Evolutionary conservation across 805 yeast genomes (phyloP).

Genomic region (Vanderwaltozyma tropicalis): DNA sequence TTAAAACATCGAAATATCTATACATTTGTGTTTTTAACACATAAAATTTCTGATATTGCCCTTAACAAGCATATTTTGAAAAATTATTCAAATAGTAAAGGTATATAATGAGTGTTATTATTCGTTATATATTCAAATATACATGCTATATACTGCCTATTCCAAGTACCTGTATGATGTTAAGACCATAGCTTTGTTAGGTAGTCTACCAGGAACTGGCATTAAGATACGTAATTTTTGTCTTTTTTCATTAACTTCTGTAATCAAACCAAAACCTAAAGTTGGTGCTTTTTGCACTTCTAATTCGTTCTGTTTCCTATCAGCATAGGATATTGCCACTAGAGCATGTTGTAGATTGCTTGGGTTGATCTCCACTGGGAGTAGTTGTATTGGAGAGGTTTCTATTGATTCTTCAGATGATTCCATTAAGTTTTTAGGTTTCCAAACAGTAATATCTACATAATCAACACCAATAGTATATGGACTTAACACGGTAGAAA

Average conservation of each 20-base stretch:
- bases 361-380: constrained; percentile 36
- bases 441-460: constrained; percentile 50
- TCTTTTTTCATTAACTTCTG: constrained; percentile 66
- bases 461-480: constrained; percentile 69
- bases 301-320: constrained; percentile 36
- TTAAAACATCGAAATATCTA: too few relatives aligned
- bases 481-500: constrained; percentile 63
- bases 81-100: too few relatives aligned
- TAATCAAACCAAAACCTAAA: constrained; percentile 64
- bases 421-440: constrained; percentile 36
- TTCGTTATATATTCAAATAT: too few relatives aligned
- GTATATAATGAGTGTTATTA: too few relatives aligned
- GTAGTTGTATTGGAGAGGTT: constrained; percentile 16
- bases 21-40: too few relatives aligned
- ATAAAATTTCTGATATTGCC: too few relatives aligned
- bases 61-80: too few relatives aligned
- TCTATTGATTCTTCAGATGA: constrained; percentile 5
- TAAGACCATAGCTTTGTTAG: constrained; percentile 59
- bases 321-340: constrained; percentile 51
- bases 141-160: constrained; percentile 22
- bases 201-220: constrained; percentile 83
- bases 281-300: constrained; percentile 47
- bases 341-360: constrained; percentile 64
- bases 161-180: constrained; percentile 80
- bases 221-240: constrained; percentile 58